Evolutionary conservation across 306 rosid species (phyloP).

Genomic region (Cicer pinnatifidum): DNA sequence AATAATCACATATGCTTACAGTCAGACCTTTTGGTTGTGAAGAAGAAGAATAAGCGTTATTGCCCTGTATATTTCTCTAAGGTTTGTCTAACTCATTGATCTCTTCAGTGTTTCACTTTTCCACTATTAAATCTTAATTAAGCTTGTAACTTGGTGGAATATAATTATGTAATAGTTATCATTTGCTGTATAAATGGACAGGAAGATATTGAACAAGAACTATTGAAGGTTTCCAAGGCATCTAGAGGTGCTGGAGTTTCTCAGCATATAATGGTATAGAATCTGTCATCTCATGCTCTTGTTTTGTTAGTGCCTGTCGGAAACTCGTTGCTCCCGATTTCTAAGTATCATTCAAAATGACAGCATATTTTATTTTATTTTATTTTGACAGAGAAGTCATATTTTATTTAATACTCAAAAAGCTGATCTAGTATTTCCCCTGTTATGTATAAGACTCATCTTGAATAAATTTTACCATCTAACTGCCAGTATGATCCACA

Average conservation of each 20-base stretch:
- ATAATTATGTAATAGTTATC: conserved; percentile 23
- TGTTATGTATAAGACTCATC: conserved; percentile 31
- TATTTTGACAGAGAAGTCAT: background rate
- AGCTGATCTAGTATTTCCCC: background rate
- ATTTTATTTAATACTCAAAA: background rate
- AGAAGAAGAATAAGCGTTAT: conserved; percentile 88
- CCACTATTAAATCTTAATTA: conserved; percentile 24
- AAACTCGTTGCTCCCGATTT: conserved; percentile 26
- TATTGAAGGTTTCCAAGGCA: conserved; percentile 70
- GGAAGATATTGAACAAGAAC: conserved; percentile 93
- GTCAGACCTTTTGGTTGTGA: conserved; percentile 91
- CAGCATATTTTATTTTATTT: background rate
- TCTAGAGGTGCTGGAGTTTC: conserved; percentile 70
- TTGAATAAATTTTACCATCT: background rate
- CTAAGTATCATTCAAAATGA: background rate
- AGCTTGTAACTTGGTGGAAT: conserved; percentile 9
- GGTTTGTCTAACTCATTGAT: conserved; percentile 60
- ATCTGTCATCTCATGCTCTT: conserved; percentile 30
- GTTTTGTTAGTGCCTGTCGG: conserved; percentile 17
- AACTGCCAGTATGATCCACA: conserved; percentile 14
- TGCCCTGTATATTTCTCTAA: conserved; percentile 89
- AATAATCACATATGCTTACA: conserved; percentile 50
- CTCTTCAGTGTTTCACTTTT: conserved; percentile 18
- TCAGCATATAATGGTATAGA: conserved; percentile 76
- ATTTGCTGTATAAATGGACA: conserved; percentile 48